A percentile compares a stretch with the other conserved stretches of the same genome.
Conservation (phyloP, 2,329 filamentous ascomycete genomes). For the Colletotrichum tropicicola region DNA sequence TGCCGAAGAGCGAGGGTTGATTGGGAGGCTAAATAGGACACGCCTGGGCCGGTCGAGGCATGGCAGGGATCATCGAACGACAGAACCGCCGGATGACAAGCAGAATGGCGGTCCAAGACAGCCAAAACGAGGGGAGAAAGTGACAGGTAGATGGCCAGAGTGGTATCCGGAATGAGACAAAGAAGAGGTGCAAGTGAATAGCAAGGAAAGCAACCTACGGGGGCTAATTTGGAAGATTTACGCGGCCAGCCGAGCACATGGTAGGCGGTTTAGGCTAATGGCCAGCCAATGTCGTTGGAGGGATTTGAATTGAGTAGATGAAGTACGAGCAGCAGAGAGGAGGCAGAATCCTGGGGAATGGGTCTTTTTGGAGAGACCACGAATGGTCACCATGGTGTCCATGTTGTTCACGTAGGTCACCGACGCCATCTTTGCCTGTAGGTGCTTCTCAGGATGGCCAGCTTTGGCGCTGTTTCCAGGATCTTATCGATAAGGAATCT, state of each 20-base stretch:
- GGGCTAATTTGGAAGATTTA: too few species aligned
- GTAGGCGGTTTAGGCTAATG: constrained; percentile 7
- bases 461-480: neutral
- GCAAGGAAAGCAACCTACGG: too few species aligned
- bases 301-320: too few species aligned
- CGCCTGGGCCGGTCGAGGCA: neutral
- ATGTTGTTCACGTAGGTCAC: too few species aligned
- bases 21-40: constrained; percentile 5
- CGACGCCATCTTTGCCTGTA: too few species aligned
- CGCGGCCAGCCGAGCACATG: neutral
- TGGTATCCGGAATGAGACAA: neutral
- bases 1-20: neutral
- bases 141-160: neutral
- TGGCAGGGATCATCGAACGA: neutral
- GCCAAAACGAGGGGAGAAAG: neutral
- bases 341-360: too few species aligned
- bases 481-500: neutral
- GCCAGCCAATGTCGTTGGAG: neutral
- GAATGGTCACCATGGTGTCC: too few species aligned
- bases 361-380: too few species aligned
- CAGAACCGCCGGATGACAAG: neutral
- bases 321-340: too few species aligned
- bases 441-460: too few species aligned
- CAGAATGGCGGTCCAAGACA: neutral
- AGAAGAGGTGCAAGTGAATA: neutral